Percentiles rank a stretch among this genome's conserved stretches.
These are phyloP conservation scores for Lentinula edodes DNA, from an alignment of 768 basidiomycete species.

Conservation along the genomic window DNA sequence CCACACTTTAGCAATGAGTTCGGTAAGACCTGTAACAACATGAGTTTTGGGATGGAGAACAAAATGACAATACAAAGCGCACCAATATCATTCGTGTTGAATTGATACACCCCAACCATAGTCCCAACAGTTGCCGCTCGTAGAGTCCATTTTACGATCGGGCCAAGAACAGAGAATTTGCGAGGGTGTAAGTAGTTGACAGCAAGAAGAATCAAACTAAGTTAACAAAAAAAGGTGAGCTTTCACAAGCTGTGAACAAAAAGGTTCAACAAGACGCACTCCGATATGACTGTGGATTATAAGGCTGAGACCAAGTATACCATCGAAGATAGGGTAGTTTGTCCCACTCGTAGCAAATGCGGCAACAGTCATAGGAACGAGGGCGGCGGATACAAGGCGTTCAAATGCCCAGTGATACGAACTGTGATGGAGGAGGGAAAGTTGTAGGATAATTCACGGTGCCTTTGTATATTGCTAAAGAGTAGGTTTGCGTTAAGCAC, in stretches of 20 bases:
- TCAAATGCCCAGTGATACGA: slow-evolving; percentile 95
- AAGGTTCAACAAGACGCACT: slow-evolving; percentile 34
- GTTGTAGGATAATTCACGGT: slow-evolving; percentile 93
- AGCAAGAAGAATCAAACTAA: slow-evolving; percentile 70
- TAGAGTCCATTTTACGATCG: slow-evolving; percentile 66
- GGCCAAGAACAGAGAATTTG: slow-evolving; percentile 86
- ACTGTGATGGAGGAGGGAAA: slow-evolving; percentile 82
- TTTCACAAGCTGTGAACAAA: background rate
- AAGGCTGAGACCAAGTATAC: slow-evolving; percentile 79
- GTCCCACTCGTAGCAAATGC: slow-evolving; percentile 79
- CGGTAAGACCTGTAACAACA: slow-evolving; percentile 11
- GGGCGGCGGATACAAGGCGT: slow-evolving; percentile 78
- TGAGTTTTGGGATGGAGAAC: background rate
- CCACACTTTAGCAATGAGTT: slow-evolving; percentile 54
- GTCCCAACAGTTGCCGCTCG: slow-evolving; percentile 74
- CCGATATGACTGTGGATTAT: slow-evolving; percentile 96
- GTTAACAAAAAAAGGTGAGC: background rate
- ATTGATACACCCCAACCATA: slow-evolving; percentile 91
- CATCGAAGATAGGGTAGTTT: slow-evolving; percentile 83
- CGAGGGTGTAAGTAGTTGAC: slow-evolving; percentile 91
- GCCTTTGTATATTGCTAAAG: slow-evolving; percentile 76
- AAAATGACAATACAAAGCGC: slow-evolving; percentile 18
- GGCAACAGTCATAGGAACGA: slow-evolving; percentile 85
- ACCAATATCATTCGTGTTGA: slow-evolving; percentile 98
- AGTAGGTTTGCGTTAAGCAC: slow-evolving; percentile 9